Evolutionary conservation across 176 grass and related monocot genomes (phyloP).

Genomic region (barley (Hordeum vulgare)): MorexV3_pseudomolecules_assembly NC_058521.1:86928816-86929315

Average conservation of each 20-base stretch:
- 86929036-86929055: slow-evolving; percentile 98
- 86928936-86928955: no score
- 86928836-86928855: neutral
- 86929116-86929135: no score
- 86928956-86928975: slow-evolving; percentile 84
- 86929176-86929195: no score
- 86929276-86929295: no score
- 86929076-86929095: slow-evolving; percentile 8
- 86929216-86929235: no score
- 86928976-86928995: slow-evolving; percentile 95
- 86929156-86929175: no score
- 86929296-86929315: no score
- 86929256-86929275: no score
- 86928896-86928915: slow-evolving; percentile 93
- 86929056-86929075: slow-evolving; percentile 17
- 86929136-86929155: no score
- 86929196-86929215: no score
- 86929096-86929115: no score
- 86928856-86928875: neutral
- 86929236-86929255: no score
- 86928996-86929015: slow-evolving; percentile 84
- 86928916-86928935: slow-evolving; percentile 52
- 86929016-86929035: slow-evolving; percentile 96
- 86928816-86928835: slow-evolving; percentile 6
- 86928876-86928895: slow-evolving; percentile 19